Base-by-base conservation (phyloP, 257 asterid genomes). In the Galeopsis tetrahit region DNA sequence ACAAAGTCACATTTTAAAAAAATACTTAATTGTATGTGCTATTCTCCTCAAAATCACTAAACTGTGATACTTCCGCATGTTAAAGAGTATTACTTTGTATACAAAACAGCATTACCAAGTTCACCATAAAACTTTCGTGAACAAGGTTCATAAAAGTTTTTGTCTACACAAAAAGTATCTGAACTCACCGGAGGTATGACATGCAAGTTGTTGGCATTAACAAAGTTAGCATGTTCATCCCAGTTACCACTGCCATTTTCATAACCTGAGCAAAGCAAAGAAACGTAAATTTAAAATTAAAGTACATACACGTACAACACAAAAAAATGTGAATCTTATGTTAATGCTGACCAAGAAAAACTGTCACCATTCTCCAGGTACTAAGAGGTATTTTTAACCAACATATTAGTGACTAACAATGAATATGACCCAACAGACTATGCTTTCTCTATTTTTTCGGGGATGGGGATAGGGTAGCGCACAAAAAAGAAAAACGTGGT, bases 151-250 rank as follows among this genome's bases (percentile, higher is more conserved):
- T 32, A 51, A 74, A 64, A 78, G 58, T n/a, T 63, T 21, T 21
- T 21, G 69, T 28, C 68, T 33, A 6, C 14, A 64, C 66, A 52
- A 71, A 44, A 71, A 67, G 60, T 28, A 63, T 65, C 48, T 36
- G 68, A 62, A 80, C 98, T 82, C 80, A 95, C 99, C 56, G 92
- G 94, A 35, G 98, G 96, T 42, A 80, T 86, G 71, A 86, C 89
- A 73, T 95, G 97, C 86, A 95, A 82, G 85, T 85, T 95, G 87
- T 82, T 92, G 62, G 93, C 87, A 77, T 86, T 88, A 44, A 81
- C 86, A 79, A 88, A 90, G 79, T 79, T 91, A 57, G 96, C 84
- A 75, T 85, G 96, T 58, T 94, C 97, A 76, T 86, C 89, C 95
- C 93, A 87, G 76, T 78, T 79, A 63, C 87, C 90, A 63, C 87